Evolutionary conservation across 345 rosid species (phyloP), one percentile per base, ranked within the genome.

Genomic region (Linum usitatissimum): DNA sequence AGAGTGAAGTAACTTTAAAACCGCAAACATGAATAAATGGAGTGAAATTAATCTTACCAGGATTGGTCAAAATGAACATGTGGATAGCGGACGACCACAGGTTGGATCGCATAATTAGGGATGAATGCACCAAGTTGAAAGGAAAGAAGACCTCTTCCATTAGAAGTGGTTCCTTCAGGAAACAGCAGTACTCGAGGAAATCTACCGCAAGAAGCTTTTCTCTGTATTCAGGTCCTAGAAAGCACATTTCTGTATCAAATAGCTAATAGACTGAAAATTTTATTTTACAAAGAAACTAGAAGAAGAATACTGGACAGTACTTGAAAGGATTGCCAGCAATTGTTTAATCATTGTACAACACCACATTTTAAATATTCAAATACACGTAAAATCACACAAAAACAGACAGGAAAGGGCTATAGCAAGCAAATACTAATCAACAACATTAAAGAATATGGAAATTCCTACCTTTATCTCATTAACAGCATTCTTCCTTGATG

Each of bases 131-230:
- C 99, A 5, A 90, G 96, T 83, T 93, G 97, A 68, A 93, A 93
- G 17, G 97, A 86, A 62, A 90, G 84, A 62, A 93, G 63, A 68
- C 66, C 84, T 78, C 64, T 86, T 65, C 99, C 99, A 71, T 87
- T 93, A 17, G 96, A 87, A 17, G 99, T 93, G 34, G 99, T 93
- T 68, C 99, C 99, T 83, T 93, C 99, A 8, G 99, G 99, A 83
- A 93, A 93, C 55, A 93, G 71, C 55, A 93, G 81, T 66, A 93
- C 65, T 60, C 90, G 85, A 36, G 99, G 99, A 83, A 78, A 93
- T 68, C 67, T 78, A 81, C 80, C 76, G 62, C 84, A 83, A 9
- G 90, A 78, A 68, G 90, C 99, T 82, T 90, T 87, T 93, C 90
- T 93, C 99, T 93, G 96, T 84, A 86, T 90, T 86, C 74, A 93